Percentiles rank a stretch among this genome's conserved stretches.
Conservation (phyloP, 768 basidiomycete genomes). For the Flagelloscypha sp. region DNA sequence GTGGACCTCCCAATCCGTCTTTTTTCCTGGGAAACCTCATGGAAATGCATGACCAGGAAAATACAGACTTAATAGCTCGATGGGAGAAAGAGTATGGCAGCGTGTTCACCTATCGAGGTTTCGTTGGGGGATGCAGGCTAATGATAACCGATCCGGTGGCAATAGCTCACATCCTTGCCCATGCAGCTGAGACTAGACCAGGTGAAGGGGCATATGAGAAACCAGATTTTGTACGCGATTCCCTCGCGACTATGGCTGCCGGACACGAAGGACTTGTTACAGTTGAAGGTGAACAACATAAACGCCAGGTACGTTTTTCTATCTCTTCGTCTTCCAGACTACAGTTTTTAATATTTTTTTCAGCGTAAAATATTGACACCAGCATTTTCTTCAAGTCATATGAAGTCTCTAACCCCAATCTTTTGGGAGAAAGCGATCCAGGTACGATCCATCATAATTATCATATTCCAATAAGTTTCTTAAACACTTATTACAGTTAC, state of each 20-base stretch:
- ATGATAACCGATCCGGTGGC: slow-evolving; percentile 53
- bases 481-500: slow-evolving; percentile 27
- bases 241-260: slow-evolving; percentile 41
- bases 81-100: slow-evolving; percentile 42
- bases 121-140: slow-evolving; percentile 43
- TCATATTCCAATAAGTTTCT: slow-evolving; percentile 4
- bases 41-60: slow-evolving; percentile 52
- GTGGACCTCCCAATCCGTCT: slow-evolving; percentile 36
- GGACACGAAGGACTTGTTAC: slow-evolving; percentile 43
- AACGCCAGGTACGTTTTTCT: slow-evolving; percentile 34
- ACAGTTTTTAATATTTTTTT: background rate
- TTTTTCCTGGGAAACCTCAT: slow-evolving; percentile 45
- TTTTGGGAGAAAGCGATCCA: slow-evolving; percentile 51
- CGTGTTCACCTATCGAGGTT: slow-evolving; percentile 46
- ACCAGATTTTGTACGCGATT: slow-evolving; percentile 47
- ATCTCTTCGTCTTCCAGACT: slow-evolving; percentile 1
- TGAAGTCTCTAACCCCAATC: slow-evolving; percentile 44
- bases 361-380: slow-evolving; percentile 48
- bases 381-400: slow-evolving; percentile 42
- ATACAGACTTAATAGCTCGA: slow-evolving; percentile 35
- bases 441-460: slow-evolving; percentile 22
- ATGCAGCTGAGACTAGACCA: slow-evolving; percentile 45
- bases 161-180: slow-evolving; percentile 47
- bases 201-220: no score
- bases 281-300: slow-evolving; percentile 49